Conservation (phyloP, 192 early-diverging fungal genomes). For the Anaeromyces robustus region DNA sequence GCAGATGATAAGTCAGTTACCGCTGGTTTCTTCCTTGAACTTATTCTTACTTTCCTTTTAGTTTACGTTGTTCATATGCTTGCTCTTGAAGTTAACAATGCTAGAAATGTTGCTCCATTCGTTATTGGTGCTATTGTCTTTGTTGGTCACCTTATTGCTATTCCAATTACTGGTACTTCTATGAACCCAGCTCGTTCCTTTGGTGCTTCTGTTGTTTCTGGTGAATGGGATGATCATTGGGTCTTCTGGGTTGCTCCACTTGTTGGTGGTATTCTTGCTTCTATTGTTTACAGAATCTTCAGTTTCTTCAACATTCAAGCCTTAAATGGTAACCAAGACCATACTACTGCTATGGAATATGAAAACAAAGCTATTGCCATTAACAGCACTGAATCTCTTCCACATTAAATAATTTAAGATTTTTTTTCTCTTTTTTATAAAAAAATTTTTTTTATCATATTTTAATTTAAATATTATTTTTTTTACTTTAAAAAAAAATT, state of each 20-base stretch:
- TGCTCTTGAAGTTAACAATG: conserved; percentile 21
- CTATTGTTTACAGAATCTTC: conserved; percentile 7
- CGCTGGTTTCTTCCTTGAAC: conserved; percentile 11
- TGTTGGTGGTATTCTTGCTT: conserved; percentile 21
- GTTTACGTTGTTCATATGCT: conserved; percentile 18
- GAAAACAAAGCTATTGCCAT: not conserved
- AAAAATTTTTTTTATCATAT: too few relatives aligned
- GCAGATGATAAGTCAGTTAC: conserved; percentile 10
- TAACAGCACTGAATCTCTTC: not conserved
- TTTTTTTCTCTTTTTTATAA: too few relatives aligned
- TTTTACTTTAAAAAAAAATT: too few relatives aligned
- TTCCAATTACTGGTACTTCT: conserved; percentile 27
- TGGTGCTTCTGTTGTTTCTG: conserved; percentile 31
- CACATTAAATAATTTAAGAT: not conserved
- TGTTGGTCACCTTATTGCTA: conserved; percentile 16
- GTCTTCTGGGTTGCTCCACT: conserved; percentile 48
- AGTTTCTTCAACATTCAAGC: not conserved
- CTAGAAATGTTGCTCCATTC: conserved; percentile 19
- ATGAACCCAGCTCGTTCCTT: conserved; percentile 54
- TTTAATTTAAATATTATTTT: too few relatives aligned
- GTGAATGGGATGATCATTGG: conserved; percentile 29
- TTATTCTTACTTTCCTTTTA: conserved; percentile 20
- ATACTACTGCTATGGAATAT: not conserved
- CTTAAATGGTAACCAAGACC: not conserved
- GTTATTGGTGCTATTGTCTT: conserved; percentile 23